Base-by-base conservation (phyloP, 441 rosid genomes). In the Jatropha podagrica region DNA sequence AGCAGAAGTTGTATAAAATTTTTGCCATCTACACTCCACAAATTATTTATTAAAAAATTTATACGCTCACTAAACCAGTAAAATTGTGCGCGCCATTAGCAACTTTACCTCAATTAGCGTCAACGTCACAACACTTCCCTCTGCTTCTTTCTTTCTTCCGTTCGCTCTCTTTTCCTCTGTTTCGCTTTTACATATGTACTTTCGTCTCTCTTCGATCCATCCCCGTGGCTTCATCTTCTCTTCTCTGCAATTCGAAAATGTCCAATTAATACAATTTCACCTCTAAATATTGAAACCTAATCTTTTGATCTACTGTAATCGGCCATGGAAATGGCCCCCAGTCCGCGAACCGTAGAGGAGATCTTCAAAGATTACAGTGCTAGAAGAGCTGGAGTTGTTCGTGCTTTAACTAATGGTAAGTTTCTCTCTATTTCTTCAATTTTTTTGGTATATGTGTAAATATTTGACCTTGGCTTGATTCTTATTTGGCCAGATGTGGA, bases 301-400 rank as follows among this genome's bases (percentile, higher is more conserved):
- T 32, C 5, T 48, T 48, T 18, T 44, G 48, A 68, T 68, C 68
- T 68, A 7, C 38, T 56, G 14, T 11, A 27, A 68, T 59, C 44
- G 80, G 75, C 61, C 80, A 77, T 77, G 80, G 76, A 79, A 60
- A 79, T 74, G 81, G 74, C 81, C 61, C 64, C 92, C 55, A 89
- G 87, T 81, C 97, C 93, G 51, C 89, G 97, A 51, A 85, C 94
- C 40, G 93, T 91, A 7, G 97, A 93, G 83, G 98, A 90, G 90
- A 91, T 93, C 89, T 88, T 87, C 83, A 87, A 88, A 68, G 98
- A 93, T 83, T 90, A 74, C 77, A 83, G 73, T 74, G 81, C 85
- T 77, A 88, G 97, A 44, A 91, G 95, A 79, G 72, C 85, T 49
- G 94, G 86, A 76, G 83, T 93, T 54, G 86, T 89, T 65, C 89